Base-by-base conservation (phyloP, 345 rosid genomes). In the Dipteronia dyeriana region DNA sequence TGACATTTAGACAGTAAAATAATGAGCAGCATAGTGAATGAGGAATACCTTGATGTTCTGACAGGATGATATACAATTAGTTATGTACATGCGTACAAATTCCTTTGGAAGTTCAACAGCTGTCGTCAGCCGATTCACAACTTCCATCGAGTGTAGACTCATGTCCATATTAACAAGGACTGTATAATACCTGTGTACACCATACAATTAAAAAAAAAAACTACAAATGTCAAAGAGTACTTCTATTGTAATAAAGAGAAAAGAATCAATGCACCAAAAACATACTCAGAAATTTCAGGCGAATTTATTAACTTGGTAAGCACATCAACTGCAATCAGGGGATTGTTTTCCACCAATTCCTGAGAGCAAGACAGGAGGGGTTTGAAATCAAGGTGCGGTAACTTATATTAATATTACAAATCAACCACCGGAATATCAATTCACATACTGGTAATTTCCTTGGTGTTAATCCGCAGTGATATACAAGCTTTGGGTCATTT, bases 91-190 rank as follows among this genome's bases (percentile, higher is more conserved):
- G 79, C 94, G 91, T 16, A 96, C 87, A 78, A 94, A 96, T 75
- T 94, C 98, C 80, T 92, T 94, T 39, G 98, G 98, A 81, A 96
- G 91, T 76, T 91, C 93, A 78, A 96, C 99, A 29, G 93, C 90
- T 71, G 97, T 92, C 43, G 99, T 94, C 64, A 96, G 99, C 85
- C 97, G 82, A 91, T 96, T 96, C 81, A 96, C 98, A 76, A 96
- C 99, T 87, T 96, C 99, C 99, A 94, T 92, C 12, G 98, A 96
- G 82, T 91, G 97, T 56, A 94, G 90, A 83, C 99, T 96, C 97
- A 92, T 94, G 39, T 96, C 99, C 99, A 96, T 96, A 82, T 81
- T 86, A 82, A 90, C 98, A 69, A 96, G 97, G 75, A 90, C 97
- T 29, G 92, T 86, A 68, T 90, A 94, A 81, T 96, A 94, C 71